Conservation (phyloP, 176 grass and related monocot species). For the Thalia dealbata region DNA sequence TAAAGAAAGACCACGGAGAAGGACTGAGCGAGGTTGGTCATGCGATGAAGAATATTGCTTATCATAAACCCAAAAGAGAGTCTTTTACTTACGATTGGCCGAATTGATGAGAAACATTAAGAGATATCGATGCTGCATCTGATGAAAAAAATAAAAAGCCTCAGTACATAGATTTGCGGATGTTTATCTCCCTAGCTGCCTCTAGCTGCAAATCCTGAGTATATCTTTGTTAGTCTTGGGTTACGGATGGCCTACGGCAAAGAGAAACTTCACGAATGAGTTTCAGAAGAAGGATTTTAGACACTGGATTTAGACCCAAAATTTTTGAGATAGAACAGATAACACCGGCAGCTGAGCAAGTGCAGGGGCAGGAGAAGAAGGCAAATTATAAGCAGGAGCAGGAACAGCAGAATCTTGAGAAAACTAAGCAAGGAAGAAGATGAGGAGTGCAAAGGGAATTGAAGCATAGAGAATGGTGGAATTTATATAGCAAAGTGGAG, state of each 20-base stretch:
- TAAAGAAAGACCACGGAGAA: constrained; percentile 99
- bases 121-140: constrained; percentile 37
- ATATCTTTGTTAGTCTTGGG: no score
- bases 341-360: not conserved
- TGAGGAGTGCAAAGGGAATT: constrained; percentile 5
- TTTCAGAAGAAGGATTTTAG: not conserved
- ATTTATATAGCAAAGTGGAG: constrained; percentile 7
- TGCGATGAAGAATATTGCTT: constrained; percentile 67
- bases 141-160: no score
- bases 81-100: constrained; percentile 88
- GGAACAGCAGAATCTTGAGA: not conserved
- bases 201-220: not conserved
- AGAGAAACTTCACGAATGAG: not conserved
- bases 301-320: not conserved
- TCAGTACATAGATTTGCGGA: not conserved
- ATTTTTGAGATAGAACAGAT: not conserved
- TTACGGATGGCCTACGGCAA: not conserved
- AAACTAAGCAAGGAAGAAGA: not conserved
- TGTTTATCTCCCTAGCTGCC: not conserved
- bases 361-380: not conserved
- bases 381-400: not conserved
- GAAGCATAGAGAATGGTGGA: not conserved
- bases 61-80: constrained; percentile 94
- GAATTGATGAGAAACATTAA: constrained; percentile 67
- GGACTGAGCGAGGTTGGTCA: constrained; percentile 83